phyloP scores from a whole-genome alignment of 441 rosid genomes.

The Kokia cookei region DNA sequence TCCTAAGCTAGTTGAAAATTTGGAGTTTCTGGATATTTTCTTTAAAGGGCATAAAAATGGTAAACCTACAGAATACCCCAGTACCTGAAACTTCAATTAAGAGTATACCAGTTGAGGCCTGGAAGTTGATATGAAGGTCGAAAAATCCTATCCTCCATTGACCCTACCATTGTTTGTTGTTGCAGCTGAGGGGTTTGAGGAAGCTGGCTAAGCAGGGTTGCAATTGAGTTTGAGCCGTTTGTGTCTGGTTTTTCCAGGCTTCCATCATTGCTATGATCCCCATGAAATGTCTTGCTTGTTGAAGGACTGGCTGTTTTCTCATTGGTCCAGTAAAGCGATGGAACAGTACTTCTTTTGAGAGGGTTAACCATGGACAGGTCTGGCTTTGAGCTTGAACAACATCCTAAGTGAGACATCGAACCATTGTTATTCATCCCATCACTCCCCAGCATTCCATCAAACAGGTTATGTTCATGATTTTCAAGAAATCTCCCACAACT shows the following conservation, averaged over 20 bases:
- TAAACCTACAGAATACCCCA: background rate
- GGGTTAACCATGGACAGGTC: slow-evolving; percentile 12
- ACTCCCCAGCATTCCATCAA: slow-evolving; percentile 21
- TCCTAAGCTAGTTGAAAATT: slow-evolving; percentile 12
- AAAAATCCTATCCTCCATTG: slow-evolving; percentile 26
- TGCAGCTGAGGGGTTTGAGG: slow-evolving; percentile 26
- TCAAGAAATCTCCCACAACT: slow-evolving; percentile 16
- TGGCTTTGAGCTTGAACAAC: slow-evolving; percentile 24
- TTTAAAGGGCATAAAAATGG: background rate
- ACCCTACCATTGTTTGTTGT: slow-evolving; percentile 23
- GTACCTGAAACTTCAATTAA: slow-evolving; percentile 15
- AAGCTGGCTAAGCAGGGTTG: slow-evolving; percentile 38
- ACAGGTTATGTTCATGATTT: slow-evolving; percentile 12
- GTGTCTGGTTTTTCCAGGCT: slow-evolving; percentile 18
- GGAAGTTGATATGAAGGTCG: slow-evolving; percentile 38
- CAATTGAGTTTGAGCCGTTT: slow-evolving; percentile 27
- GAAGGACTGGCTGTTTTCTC: slow-evolving; percentile 13
- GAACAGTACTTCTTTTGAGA: slow-evolving; percentile 19
- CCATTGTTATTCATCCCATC: slow-evolving; percentile 11
- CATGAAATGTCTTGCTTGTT: slow-evolving; percentile 27
- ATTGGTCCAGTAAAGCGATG: slow-evolving; percentile 28
- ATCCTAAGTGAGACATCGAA: slow-evolving; percentile 25
- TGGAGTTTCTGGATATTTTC: background rate
- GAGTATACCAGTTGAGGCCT: slow-evolving; percentile 70
- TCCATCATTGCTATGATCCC: slow-evolving; percentile 20